These are phyloP conservation scores for Cercophora samala DNA, from an alignment of 495 filamentous ascomycete genomes.

Conservation along the genomic window DNA sequence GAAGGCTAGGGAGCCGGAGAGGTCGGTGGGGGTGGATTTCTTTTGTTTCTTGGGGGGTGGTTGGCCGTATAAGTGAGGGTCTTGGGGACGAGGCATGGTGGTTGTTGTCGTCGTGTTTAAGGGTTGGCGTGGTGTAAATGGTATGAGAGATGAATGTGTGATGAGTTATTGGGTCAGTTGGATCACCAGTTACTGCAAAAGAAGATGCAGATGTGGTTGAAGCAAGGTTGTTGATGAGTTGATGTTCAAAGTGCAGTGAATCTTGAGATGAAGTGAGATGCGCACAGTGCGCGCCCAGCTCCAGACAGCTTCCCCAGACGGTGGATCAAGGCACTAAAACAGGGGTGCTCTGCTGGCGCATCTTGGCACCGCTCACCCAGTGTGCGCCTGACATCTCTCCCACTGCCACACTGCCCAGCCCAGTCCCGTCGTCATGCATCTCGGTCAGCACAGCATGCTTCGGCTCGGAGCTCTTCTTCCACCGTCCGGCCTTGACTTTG, in stretches of 20 bases:
- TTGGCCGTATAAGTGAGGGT: constrained; percentile 70
- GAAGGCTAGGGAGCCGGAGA: constrained; percentile 76
- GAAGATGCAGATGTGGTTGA: background rate
- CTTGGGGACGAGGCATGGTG: constrained; percentile 49
- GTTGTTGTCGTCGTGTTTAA: constrained; percentile 9
- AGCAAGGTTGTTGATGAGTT: background rate
- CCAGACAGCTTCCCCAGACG: background rate
- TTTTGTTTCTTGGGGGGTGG: constrained; percentile 60
- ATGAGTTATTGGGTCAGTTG: background rate
- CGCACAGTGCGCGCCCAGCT: background rate
- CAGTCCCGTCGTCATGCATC: background rate
- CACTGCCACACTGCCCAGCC: background rate
- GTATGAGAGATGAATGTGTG: background rate
- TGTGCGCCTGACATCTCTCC: constrained; percentile 1
- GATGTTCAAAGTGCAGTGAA: background rate
- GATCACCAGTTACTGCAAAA: background rate
- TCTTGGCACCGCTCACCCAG: background rate
- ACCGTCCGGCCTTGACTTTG: background rate
- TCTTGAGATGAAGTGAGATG: background rate
- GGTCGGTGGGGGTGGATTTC: constrained; percentile 51
- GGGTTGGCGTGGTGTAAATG: background rate
- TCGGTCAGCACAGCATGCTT: background rate
- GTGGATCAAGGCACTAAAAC: background rate
- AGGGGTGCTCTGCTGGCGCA: background rate
- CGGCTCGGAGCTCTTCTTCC: background rate